Base-by-base conservation (phyloP, 345 rosid genomes). In the Populus simonii region DNA sequence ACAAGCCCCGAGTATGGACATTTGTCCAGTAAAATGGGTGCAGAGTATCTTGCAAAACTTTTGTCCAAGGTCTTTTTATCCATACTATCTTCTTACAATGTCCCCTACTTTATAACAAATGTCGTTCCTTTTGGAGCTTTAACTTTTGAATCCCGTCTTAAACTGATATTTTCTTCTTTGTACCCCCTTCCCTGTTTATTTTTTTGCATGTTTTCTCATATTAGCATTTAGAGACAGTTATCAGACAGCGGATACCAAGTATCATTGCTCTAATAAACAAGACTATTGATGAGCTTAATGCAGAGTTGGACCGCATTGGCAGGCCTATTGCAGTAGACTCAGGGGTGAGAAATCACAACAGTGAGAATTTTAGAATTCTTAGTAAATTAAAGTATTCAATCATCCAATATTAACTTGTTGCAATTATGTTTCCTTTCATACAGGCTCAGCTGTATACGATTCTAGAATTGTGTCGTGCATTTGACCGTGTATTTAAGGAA, bases 1-100 rank as follows among this genome's bases (percentile, higher is more conserved):
- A 89, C 95, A 72, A 91, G 99, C 85, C 97, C 99, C 1, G 99
- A 96, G 67, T 96, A 96, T 68, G 97, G 98, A 71, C 99, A 96
- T 85, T 84, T 96, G 80, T 88, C 99, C 22, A 91, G 90, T 83
- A 91, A 87, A 80, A 96, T 96, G 99, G 99, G 99, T 29, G 90
- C 99, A 41, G 99, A 93, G 84, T 96, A 93, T 85, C 95, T 96
- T 51, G 99, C 99, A 73, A 92, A 93, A 79, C 92, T 96, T 68
- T 83, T 96, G 73, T 96, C 99, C 71, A 84, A 90, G 97, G 99
- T 93, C 75, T 85, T 80, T 63, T 17, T 78, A 31, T 68, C 75
- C 61, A 22, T 6, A 10, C 7, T 27, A 23, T 8, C 51, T 10
- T 29, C 38, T 5, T 13, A 39, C 45, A 49, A 31, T 59, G 55